Evolutionary conservation across 2,329 filamentous ascomycete species (phyloP).

Genomic region (Aspergillus eucalypticola): DNA sequence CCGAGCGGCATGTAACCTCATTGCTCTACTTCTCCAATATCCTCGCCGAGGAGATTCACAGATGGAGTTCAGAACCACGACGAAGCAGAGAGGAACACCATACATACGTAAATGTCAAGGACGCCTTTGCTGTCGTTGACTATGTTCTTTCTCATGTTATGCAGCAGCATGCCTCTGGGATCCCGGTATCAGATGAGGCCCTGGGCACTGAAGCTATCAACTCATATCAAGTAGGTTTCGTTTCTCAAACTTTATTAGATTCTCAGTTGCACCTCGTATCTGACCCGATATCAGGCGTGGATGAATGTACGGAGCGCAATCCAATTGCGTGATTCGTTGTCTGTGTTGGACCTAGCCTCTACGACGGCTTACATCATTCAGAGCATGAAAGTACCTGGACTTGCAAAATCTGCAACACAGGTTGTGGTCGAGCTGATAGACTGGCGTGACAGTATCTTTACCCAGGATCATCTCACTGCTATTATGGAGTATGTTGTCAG

Average conservation of each 20-base stretch:
- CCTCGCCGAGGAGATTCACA: conserved; percentile 43
- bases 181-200: conserved; percentile 22
- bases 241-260: not conserved
- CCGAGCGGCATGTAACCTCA: conserved; percentile 36
- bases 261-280: not conserved
- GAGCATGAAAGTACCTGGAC: conserved; percentile 26
- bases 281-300: conserved; percentile 33
- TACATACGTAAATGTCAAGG: conserved; percentile 33
- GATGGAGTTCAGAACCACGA: conserved; percentile 25
- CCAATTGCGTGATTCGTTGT: conserved; percentile 23
- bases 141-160: conserved; percentile 37
- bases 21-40: conserved; percentile 43
- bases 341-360: conserved; percentile 21
- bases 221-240: conserved; percentile 37
- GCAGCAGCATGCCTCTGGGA: conserved; percentile 24
- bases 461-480: conserved; percentile 26
- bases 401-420: conserved; percentile 36
- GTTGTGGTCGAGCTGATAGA: conserved; percentile 37
- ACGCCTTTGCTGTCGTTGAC: conserved; percentile 40
- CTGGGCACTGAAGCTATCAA: conserved; percentile 38
- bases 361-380: conserved; percentile 28
- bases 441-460: conserved; percentile 30
- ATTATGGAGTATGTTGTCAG: conserved; percentile 38
- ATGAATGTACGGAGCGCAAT: conserved; percentile 32
- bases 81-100: conserved; percentile 17